Percentiles rank a stretch among this genome's conserved stretches.
These are phyloP conservation scores for Trebouxia sp. DNA, from an alignment of 139 green algal genomes.

Conservation along the genomic window DNA sequence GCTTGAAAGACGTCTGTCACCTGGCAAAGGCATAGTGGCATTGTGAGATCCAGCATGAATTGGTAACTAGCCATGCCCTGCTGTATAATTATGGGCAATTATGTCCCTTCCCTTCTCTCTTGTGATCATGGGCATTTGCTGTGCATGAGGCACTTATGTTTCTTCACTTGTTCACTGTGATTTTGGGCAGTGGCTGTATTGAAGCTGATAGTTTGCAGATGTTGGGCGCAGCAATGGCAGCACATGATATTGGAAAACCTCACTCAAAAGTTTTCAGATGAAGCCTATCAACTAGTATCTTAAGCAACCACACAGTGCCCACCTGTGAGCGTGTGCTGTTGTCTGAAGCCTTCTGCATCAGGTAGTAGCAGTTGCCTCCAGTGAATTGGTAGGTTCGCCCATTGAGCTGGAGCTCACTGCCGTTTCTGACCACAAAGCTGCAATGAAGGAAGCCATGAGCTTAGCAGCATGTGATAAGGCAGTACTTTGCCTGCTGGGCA, in stretches of 20 bases:
- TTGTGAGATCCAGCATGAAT: no score
- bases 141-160: no score
- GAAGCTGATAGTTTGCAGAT: no score
- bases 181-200: no score
- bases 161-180: no score
- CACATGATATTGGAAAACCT: not conserved
- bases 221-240: not conserved
- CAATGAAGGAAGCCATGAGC: not conserved
- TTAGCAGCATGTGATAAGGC: not conserved
- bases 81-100: no score
- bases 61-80: no score
- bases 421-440: slow-evolving; percentile 25
- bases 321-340: slow-evolving; percentile 9
- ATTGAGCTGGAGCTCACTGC: not conserved
- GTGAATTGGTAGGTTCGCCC: not conserved
- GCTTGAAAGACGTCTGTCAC: slow-evolving; percentile 29
- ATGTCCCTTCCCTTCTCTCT: no score
- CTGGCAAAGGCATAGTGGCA: not conserved
- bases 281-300: no score
- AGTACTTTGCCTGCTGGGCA: not conserved
- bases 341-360: slow-evolving; percentile 19
- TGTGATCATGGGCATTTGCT: no score
- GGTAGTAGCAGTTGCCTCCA: slow-evolving; percentile 27
- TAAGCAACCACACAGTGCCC: no score
- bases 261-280: no score